A percentile compares a stretch with the other conserved stretches of the same genome.
phyloP scores from a whole-genome alignment of 2,329 filamentous ascomycete genomes.

The Fusarium goolgardi region DNA sequence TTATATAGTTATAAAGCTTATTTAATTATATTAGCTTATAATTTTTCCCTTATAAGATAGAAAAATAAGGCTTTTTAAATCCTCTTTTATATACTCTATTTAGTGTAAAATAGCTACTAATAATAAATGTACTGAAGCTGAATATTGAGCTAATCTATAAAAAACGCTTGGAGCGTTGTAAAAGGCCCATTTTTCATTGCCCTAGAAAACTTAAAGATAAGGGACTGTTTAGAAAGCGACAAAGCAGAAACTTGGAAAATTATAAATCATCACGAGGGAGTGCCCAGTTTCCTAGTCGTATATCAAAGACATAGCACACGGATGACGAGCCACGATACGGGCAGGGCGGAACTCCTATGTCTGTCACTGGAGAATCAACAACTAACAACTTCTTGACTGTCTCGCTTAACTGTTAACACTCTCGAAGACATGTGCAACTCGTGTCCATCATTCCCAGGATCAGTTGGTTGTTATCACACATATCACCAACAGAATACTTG shows the following conservation, averaged over 20 bases:
- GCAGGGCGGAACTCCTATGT: neutral
- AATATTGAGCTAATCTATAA: neutral
- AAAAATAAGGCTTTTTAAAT: no score
- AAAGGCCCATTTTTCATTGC: neutral
- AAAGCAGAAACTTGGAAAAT: accelerated
- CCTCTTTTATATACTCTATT: no score
- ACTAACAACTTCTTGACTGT: neutral
- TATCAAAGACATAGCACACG: neutral
- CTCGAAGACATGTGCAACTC: neutral
- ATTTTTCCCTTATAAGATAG: no score
- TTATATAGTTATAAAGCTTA: no score
- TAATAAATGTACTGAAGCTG: neutral
- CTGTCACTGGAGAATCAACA: neutral
- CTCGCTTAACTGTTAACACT: neutral
- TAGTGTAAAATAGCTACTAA: no score
- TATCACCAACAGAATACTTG: neutral
- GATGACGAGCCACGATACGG: neutral
- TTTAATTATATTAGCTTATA: no score
- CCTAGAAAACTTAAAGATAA: accelerated
- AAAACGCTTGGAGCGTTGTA: neutral
- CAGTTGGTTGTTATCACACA: neutral
- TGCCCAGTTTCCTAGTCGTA: accelerated
- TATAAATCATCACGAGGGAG: no score
- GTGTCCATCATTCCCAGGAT: neutral
- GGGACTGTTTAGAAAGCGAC: accelerated